Conservation (phyloP, 2,329 filamentous ascomycete species). For the Sporothrix protearum region DNA sequence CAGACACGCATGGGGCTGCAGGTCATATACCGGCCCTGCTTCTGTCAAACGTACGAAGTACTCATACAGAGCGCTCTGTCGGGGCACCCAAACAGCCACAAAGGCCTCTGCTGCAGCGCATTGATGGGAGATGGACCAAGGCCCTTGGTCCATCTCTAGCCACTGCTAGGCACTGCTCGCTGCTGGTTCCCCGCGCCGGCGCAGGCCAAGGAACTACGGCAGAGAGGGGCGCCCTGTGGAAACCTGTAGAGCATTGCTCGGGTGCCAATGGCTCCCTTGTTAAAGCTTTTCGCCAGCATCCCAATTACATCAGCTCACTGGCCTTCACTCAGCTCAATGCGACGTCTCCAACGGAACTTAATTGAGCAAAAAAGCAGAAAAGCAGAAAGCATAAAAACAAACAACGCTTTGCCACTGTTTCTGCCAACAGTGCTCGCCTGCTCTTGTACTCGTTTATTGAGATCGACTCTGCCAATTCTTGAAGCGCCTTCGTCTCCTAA, state of each 20-base stretch:
- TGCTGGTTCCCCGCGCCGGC: neutral
- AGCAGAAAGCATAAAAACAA: neutral
- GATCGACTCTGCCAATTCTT: too few relatives aligned
- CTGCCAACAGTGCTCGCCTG: too few relatives aligned
- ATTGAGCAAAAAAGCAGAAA: neutral
- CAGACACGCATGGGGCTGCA: neutral
- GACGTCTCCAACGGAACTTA: neutral
- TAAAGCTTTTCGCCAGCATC: neutral
- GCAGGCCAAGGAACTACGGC: neutral
- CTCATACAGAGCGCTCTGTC: neutral
- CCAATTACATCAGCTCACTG: conserved; percentile 15
- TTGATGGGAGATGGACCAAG: neutral
- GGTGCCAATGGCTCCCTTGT: neutral
- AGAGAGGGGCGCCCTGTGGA: neutral
- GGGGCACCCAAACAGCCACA: neutral
- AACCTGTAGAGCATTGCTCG: neutral
- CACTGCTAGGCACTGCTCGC: neutral
- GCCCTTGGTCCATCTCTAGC: neutral
- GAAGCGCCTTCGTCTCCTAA: too few relatives aligned
- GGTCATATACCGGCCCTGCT: neutral
- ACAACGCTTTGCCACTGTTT: neutral
- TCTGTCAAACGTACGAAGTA: neutral
- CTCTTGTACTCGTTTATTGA: too few relatives aligned
- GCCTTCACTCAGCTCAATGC: neutral
- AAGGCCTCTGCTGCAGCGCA: neutral